Percentiles rank a stretch among this genome's conserved stretches.
Conservation (phyloP, 768 basidiomycete genomes). For the Auriscalpium vulgare region DNA sequence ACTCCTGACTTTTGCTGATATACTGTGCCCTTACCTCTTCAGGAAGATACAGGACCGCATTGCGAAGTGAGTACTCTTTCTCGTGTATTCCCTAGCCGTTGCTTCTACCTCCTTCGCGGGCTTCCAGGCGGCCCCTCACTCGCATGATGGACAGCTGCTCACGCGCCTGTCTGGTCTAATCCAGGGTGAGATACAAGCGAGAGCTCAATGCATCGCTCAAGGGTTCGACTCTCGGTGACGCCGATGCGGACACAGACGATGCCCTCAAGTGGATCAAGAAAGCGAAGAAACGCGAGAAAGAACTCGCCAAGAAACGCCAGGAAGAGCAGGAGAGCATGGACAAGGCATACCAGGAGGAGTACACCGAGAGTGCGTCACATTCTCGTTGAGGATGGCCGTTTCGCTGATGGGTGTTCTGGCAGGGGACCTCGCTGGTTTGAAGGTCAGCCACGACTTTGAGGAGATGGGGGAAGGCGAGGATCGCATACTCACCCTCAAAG, state of each 20-base stretch:
- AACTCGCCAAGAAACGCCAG: slow-evolving; percentile 76
- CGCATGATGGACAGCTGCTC: slow-evolving; percentile 32
- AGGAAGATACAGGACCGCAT: slow-evolving; percentile 71
- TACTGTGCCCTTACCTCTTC: not conserved
- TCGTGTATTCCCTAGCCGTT: slow-evolving; percentile 7
- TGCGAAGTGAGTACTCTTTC: slow-evolving; percentile 73
- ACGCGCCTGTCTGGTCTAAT: slow-evolving; percentile 17
- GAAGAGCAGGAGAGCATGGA: slow-evolving; percentile 83
- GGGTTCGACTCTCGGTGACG: slow-evolving; percentile 87
- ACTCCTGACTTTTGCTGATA: no score
- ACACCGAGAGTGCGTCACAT: slow-evolving; percentile 73
- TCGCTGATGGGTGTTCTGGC: slow-evolving; percentile 3
- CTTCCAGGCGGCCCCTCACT: slow-evolving; percentile 19
- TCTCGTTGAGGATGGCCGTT: not conserved
- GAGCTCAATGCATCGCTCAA: slow-evolving; percentile 90
- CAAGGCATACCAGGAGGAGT: slow-evolving; percentile 64
- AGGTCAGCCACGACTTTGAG: slow-evolving; percentile 93
- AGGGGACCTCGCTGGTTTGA: slow-evolving; percentile 90
- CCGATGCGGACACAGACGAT: slow-evolving; percentile 69
- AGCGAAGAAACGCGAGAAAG: slow-evolving; percentile 86
- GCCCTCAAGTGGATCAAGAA: slow-evolving; percentile 87
- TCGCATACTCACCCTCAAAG: slow-evolving; percentile 93
- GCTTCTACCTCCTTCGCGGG: slow-evolving; percentile 25
- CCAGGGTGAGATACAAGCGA: slow-evolving; percentile 86
- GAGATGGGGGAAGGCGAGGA: slow-evolving; percentile 91